Conservation (phyloP, 1,284 basidiomycete species). For the Takashimella tepidaria region DNA sequence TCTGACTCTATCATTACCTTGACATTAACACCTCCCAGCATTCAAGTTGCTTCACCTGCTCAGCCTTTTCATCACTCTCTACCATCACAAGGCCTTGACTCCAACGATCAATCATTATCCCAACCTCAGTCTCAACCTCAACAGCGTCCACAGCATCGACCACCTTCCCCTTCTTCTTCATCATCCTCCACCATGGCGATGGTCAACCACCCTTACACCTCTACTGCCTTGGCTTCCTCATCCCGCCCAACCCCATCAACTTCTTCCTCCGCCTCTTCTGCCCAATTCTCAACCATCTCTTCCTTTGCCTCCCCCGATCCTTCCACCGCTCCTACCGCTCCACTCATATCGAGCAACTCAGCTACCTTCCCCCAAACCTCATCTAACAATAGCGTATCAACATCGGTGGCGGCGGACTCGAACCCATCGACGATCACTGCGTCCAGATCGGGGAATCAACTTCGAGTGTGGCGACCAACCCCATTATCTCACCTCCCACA, state of each 20-base stretch:
- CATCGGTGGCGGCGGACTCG: neutral
- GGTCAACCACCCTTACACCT: neutral
- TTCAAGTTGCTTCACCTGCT: too few species aligned
- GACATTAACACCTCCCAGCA: neutral
- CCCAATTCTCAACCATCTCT: conserved; percentile 1
- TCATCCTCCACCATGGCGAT: neutral
- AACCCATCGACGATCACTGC: neutral
- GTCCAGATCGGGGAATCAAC: neutral
- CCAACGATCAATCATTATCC: too few species aligned
- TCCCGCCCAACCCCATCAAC: conserved; percentile 23
- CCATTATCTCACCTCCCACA: conserved; percentile 12
- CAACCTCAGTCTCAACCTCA: too few species aligned
- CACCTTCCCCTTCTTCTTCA: neutral
- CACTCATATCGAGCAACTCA: too few species aligned
- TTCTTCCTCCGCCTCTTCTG: conserved; percentile 16
- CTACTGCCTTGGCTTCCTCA: neutral
- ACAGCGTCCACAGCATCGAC: too few species aligned
- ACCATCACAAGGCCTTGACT: too few species aligned
- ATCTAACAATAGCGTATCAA: neutral
- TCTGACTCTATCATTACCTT: neutral
- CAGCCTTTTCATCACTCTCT: too few species aligned
- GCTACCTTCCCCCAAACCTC: too few species aligned
- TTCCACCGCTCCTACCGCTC: conserved; percentile 11
- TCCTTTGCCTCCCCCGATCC: neutral
- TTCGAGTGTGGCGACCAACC: conserved; percentile 25